These are phyloP conservation scores for Kurtzmaniella fragi DNA, from an alignment of 805 yeast genomes.

Conservation along the genomic window DNA sequence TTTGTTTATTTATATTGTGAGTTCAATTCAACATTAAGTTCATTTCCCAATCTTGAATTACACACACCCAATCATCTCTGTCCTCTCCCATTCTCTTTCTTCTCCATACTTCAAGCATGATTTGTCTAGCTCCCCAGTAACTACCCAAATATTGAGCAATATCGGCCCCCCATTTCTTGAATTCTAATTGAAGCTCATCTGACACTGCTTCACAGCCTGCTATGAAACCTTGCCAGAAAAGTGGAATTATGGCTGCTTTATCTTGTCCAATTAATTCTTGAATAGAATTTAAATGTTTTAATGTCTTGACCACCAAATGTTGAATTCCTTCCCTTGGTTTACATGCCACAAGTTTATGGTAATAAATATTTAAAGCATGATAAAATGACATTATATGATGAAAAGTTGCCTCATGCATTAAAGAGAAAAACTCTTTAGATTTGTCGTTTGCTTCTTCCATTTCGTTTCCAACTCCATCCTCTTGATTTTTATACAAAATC, in stretches of 20 bases:
- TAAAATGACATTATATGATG: slow-evolving; percentile 81
- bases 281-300: slow-evolving; percentile 59
- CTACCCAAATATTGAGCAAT: slow-evolving; percentile 57
- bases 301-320: slow-evolving; percentile 53
- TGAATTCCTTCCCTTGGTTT: slow-evolving; percentile 56
- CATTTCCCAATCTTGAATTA: slow-evolving; percentile 79
- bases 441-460: slow-evolving; percentile 1
- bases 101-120: slow-evolving; percentile 83
- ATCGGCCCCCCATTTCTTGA: slow-evolving; percentile 69
- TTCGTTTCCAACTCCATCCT: slow-evolving; percentile 5
- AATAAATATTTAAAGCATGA: slow-evolving; percentile 66
- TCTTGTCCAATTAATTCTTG: slow-evolving; percentile 52
- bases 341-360: slow-evolving; percentile 57
- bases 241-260: slow-evolving; percentile 61
- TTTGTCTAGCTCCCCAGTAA: slow-evolving; percentile 82
- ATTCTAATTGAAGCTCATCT: slow-evolving; percentile 53
- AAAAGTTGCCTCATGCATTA: slow-evolving; percentile 65
- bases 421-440: slow-evolving; percentile 33
- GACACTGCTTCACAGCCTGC: slow-evolving; percentile 79
- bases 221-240: slow-evolving; percentile 86
- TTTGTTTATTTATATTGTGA: no score
- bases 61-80: slow-evolving; percentile 72
- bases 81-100: slow-evolving; percentile 56
- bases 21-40: slow-evolving; percentile 62
- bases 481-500: slow-evolving; percentile 39